Evolutionary conservation across 257 asterid species (phyloP), one percentile per base, ranked within the genome.

Genomic region (Buddleja alternifolia): DNA sequence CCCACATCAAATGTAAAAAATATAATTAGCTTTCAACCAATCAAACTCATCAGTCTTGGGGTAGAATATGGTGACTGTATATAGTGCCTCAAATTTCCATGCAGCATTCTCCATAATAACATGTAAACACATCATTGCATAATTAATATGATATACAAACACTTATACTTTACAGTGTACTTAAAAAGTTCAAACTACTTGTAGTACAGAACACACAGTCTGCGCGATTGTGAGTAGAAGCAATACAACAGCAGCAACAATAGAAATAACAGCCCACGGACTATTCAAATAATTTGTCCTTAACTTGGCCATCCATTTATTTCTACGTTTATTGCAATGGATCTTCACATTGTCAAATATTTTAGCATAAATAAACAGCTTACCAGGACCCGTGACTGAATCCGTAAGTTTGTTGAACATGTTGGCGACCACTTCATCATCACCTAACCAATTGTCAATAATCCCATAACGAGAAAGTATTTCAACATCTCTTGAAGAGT

Each of bases 221-320:
- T 80, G 76, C 12, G 40, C 7, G 0, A 58, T 4, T 4, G 80
- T 47, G 72, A 77, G 85, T 5, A 73, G 8, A 47, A 80, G 66
- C 10, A 80, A 47, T 1, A 55, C 12, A 19, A 60, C 12, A 3
- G 81, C 85, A n/a, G 25, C 83, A 39, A 66, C 1, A 51, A 71
- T 25, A 0, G 83, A 76, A 48, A 69, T 32, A 10, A 67, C 36
- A 2, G 70, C 77, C 86, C 85, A 79, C 0, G 79, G 81, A 20
- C 78, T 69, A 42, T 53, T n/a, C 32, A 73, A 50, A 29, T 78
- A 70, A 1, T 73, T 66, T 0, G 63, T 56, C 45, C 60, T 68
- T 21, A 83, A 46, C 23, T 10, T 59, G 0, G 75, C 78, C 51
- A 66, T 32, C 73, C 79, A 71, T 15, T 14, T 3, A 34, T 75